Conservation (phyloP, 2,329 filamentous ascomycete species). For the Diaporthe destruens region DNA sequence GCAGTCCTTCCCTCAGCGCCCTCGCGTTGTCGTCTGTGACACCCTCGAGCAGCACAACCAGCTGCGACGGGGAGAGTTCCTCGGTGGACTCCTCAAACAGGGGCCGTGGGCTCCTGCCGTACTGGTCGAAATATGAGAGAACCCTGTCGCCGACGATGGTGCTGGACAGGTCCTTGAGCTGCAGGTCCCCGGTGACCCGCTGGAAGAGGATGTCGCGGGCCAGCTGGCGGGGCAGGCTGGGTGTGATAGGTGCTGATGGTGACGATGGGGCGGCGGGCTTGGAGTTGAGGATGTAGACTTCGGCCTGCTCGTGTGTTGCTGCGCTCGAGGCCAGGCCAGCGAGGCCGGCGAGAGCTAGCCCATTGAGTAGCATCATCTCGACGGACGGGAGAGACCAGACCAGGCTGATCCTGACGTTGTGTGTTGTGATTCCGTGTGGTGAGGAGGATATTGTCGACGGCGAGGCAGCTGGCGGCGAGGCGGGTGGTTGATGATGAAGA, state of each 20-base stretch:
- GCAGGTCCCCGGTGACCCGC: conserved; percentile 62
- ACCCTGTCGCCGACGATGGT: conserved; percentile 60
- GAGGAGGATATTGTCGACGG: conserved; percentile 15
- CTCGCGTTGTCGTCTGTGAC: conserved; percentile 60
- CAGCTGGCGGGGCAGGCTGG: conserved; percentile 58
- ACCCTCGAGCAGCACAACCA: conserved; percentile 72
- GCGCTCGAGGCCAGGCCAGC: conserved; percentile 48
- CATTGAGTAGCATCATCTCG: conserved; percentile 50
- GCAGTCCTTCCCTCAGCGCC: conserved; percentile 57
- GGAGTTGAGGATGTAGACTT: conserved; percentile 66
- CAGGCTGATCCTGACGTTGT: conserved; percentile 13
- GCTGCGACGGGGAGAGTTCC: conserved; percentile 59
- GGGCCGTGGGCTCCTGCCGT: conserved; percentile 64
- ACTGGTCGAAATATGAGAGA: conserved; percentile 69
- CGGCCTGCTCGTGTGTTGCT: conserved; percentile 57
- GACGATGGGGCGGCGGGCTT: conserved; percentile 50
- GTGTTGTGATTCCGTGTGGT: neutral
- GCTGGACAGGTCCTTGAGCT: conserved; percentile 62
- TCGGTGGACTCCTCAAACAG: conserved; percentile 62
- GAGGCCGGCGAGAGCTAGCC: conserved; percentile 50
- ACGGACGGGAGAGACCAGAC: neutral
- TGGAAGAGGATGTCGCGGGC: conserved; percentile 71
- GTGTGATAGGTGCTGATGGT: conserved; percentile 57
- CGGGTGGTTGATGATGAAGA: neutral
- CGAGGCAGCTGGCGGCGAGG: conserved; percentile 14